Percentiles rank a stretch among this genome's conserved stretches.
phyloP scores from a whole-genome alignment of 352 stramenopile genomes.

The Aphanomyces invadans region DNA sequence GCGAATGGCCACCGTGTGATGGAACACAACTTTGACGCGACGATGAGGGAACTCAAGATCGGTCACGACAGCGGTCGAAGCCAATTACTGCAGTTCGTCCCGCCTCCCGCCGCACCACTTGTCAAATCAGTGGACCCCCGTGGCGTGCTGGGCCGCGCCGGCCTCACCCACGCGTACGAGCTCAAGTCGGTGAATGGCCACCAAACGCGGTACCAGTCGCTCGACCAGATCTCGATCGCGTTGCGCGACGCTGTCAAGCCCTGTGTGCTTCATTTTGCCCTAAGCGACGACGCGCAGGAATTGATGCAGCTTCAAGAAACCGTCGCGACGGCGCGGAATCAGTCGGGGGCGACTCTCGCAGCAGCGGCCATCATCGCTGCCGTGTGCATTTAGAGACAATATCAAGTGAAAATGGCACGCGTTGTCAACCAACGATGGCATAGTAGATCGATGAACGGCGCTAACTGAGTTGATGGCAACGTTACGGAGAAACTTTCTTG shows the following conservation, averaged over 20 bases:
- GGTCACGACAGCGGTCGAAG: conserved; percentile 37
- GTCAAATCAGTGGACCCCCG: conserved; percentile 39
- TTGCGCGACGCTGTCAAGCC: conserved; percentile 51
- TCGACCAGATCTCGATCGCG: conserved; percentile 56
- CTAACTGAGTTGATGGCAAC: no score
- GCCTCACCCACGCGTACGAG: conserved; percentile 55
- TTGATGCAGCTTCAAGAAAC: conserved; percentile 23
- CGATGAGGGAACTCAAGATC: conserved; percentile 44
- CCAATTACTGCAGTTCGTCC: conserved; percentile 54
- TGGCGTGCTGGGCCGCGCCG: conserved; percentile 36
- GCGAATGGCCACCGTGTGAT: conserved; percentile 38
- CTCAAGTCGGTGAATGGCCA: conserved; percentile 47
- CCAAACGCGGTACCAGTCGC: conserved; percentile 49
- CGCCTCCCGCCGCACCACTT: conserved; percentile 43
- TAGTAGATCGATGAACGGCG: no score
- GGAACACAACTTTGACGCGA: conserved; percentile 46
- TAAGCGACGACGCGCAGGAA: conserved; percentile 45
- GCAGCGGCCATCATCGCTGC: conserved; percentile 11
- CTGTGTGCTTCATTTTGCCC: conserved; percentile 51
- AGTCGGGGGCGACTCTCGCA: conserved; percentile 8
- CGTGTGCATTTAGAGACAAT: conserved; percentile 25
- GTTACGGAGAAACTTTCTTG: conserved; percentile 12
- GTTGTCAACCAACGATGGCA: no score
- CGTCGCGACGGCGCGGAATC: neutral
- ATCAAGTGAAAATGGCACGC: no score